Conservation (phyloP, 2,329 filamentous ascomycete genomes). For the Phialophora tarda region DNA sequence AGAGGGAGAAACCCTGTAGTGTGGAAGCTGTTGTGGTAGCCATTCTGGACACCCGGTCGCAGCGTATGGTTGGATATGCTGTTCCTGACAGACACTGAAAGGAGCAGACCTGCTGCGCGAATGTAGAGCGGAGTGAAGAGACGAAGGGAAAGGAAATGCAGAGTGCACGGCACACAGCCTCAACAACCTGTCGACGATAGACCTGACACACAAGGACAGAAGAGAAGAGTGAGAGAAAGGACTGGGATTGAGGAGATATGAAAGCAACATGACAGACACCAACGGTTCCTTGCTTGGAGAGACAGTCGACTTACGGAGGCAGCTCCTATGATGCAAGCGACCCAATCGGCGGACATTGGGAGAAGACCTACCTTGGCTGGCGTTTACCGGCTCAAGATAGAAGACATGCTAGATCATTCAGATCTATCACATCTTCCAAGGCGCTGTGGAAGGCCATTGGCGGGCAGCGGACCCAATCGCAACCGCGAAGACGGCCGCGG, state of each 20-base stretch:
- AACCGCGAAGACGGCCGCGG: slow-evolving; percentile 17
- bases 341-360: slow-evolving; percentile 23
- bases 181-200: slow-evolving; percentile 28
- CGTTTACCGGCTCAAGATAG: slow-evolving; percentile 37
- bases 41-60: slow-evolving; percentile 26
- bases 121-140: slow-evolving; percentile 16
- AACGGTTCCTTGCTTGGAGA: slow-evolving; percentile 1
- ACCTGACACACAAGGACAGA: slow-evolving; percentile 25
- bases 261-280: slow-evolving; percentile 8
- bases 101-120: slow-evolving; percentile 33
- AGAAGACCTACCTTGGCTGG: slow-evolving; percentile 29
- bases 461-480: slow-evolving; percentile 20
- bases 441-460: slow-evolving; percentile 24
- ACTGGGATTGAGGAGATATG: slow-evolving; percentile 21
- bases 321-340: slow-evolving; percentile 13
- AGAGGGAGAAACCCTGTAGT: slow-evolving; percentile 35
- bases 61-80: slow-evolving; percentile 17
- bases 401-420: slow-evolving; percentile 28
- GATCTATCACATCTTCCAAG: slow-evolving; percentile 36
- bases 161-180: slow-evolving; percentile 12
- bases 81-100: slow-evolving; percentile 13
- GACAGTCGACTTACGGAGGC: slow-evolving; percentile 4
- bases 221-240: slow-evolving; percentile 16
- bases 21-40: slow-evolving; percentile 19
- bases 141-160: slow-evolving; percentile 22